phyloP scores from a whole-genome alignment of 75 land plant species.

The Sequoia sempervirens region DNA sequence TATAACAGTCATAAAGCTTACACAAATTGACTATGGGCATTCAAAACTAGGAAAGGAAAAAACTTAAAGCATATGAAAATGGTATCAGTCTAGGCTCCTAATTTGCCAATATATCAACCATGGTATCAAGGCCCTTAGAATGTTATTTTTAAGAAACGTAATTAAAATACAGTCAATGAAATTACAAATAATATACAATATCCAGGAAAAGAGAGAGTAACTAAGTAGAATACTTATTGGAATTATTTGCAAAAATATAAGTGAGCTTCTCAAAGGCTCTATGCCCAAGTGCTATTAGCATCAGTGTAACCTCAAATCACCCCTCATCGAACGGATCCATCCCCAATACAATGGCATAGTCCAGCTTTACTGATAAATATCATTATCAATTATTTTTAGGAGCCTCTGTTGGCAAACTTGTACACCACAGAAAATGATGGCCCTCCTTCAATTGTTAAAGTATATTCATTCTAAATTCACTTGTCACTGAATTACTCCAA shows the following conservation, averaged over 20 bases:
- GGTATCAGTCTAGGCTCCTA: neutral
- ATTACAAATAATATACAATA: neutral
- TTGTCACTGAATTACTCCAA: neutral
- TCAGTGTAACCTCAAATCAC: neutral
- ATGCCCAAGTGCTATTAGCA: neutral
- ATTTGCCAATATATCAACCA: neutral
- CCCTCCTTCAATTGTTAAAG: conserved; percentile 2
- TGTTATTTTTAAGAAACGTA: neutral
- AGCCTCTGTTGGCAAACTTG: neutral
- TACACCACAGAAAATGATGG: neutral
- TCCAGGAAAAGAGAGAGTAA: neutral
- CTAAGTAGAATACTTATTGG: neutral
- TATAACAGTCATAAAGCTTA: neutral
- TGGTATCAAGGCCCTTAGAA: neutral
- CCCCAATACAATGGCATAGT: neutral
- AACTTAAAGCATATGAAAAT: neutral
- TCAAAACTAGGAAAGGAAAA: neutral
- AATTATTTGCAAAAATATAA: neutral
- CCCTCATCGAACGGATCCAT: neutral
- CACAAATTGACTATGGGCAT: neutral
- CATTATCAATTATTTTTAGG: neutral
- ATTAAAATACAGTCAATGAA: neutral
- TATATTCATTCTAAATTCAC: neutral
- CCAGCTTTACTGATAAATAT: neutral
- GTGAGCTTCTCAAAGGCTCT: neutral